Conservation (phyloP, 306 rosid genomes). For the Vigna reflexopilosa region DNA sequence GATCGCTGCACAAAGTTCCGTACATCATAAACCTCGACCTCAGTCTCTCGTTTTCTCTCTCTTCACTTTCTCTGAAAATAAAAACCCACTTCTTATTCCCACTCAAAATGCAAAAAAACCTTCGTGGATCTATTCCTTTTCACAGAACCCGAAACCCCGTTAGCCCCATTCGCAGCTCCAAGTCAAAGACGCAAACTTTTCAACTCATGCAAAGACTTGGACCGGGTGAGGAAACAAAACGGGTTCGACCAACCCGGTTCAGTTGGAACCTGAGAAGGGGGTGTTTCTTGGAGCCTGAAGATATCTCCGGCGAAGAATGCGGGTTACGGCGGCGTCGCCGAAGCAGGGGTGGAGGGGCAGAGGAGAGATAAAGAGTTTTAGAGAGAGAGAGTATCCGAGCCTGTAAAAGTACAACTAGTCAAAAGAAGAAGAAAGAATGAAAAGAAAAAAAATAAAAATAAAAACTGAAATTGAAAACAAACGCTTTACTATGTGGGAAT, state of each 20-base stretch:
- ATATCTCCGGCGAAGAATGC: conserved; percentile 26
- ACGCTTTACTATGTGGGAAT: neutral
- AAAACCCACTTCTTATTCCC: conserved; percentile 46
- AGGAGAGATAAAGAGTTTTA: conserved; percentile 55
- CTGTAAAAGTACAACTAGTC: conserved; percentile 76
- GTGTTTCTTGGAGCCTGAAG: conserved; percentile 4
- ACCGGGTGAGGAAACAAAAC: conserved; percentile 24
- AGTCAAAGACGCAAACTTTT: conserved; percentile 55
- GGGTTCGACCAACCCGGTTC: conserved; percentile 38
- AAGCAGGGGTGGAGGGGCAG: conserved; percentile 54
- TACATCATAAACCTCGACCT: conserved; percentile 82
- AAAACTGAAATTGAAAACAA: neutral
- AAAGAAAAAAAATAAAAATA: conserved; percentile 4
- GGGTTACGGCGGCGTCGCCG: conserved; percentile 55
- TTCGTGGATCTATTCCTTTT: conserved; percentile 64
- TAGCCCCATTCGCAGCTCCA: conserved; percentile 58
- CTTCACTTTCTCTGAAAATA: conserved; percentile 40
- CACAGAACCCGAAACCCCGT: conserved; percentile 54
- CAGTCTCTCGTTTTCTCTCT: conserved; percentile 37
- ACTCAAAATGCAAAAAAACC: conserved; percentile 43
- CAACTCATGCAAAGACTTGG: conserved; percentile 58
- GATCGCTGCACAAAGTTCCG: conserved; percentile 87
- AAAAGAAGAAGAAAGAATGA: conserved; percentile 55
- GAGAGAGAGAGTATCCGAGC: conserved; percentile 64
- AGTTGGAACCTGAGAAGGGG: neutral